These are phyloP conservation scores for Psilocybe mexicana DNA, from an alignment of 1,284 basidiomycete genomes.

Conservation along the genomic window DNA sequence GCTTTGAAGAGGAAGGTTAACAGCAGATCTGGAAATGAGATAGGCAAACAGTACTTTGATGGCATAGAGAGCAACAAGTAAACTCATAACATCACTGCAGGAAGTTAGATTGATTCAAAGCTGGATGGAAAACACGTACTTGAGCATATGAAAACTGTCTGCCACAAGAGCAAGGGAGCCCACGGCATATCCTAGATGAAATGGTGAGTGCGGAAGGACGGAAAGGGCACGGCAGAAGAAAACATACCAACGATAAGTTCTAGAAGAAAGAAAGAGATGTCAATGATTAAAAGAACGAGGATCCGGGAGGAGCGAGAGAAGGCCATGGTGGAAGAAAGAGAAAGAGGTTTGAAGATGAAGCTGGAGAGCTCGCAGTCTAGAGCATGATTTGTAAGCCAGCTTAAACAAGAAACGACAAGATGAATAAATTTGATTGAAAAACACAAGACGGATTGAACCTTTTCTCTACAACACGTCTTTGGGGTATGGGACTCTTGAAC, in stretches of 20 bases:
- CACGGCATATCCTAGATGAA: slow-evolving; percentile 79
- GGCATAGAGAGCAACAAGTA: slow-evolving; percentile 94
- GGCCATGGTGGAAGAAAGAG: slow-evolving; percentile 40
- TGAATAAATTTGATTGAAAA: too few relatives aligned
- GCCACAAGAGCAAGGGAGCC: slow-evolving; percentile 95
- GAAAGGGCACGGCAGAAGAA: background rate
- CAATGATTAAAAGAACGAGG: slow-evolving; percentile 80
- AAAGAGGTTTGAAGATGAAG: background rate
- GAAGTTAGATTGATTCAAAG: slow-evolving; percentile 10
- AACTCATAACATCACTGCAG: slow-evolving; percentile 88
- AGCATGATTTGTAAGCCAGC: slow-evolving; percentile 5
- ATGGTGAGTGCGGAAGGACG: background rate
- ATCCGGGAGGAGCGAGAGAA: slow-evolving; percentile 79
- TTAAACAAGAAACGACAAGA: background rate
- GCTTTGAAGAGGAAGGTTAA: slow-evolving; percentile 36
- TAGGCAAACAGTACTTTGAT: slow-evolving; percentile 62
- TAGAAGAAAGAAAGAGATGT: slow-evolving; percentile 89
- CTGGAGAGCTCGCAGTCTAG: background rate
- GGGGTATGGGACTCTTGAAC: too few relatives aligned
- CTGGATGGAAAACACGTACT: slow-evolving; percentile 51
- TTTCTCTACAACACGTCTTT: too few relatives aligned
- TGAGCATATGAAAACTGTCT: slow-evolving; percentile 98
- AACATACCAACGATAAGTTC: slow-evolving; percentile 78
- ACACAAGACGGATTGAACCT: too few relatives aligned
- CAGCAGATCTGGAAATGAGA: background rate